Base-by-base conservation (phyloP, 768 basidiomycete genomes). In the Psilocybe sp. region DNA sequence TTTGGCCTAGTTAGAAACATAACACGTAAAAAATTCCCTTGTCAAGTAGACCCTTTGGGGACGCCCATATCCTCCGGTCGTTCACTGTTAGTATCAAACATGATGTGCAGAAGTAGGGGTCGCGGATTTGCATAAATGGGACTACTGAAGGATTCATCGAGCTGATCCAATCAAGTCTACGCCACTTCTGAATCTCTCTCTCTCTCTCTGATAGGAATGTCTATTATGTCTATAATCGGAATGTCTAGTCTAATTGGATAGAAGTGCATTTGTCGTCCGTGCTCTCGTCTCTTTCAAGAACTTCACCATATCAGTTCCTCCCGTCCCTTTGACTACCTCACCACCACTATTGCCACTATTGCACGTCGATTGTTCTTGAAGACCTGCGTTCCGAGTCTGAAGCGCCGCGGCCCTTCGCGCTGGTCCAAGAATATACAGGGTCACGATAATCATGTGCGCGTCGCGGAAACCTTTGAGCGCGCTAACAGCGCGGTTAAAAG, bases 261-360 rank as follows among this genome's bases (percentile, higher is more conserved):
- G 60, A 35, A 76, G 50, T 4, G 81, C 74, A 28, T 73, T 76
- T 11, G 69, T 73, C 3, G 90, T 93, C 33, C 82, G 78, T 59
- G 86, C 82, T 61, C 90, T 76, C 9, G 87, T 82, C 19, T 79
- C 79, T 64, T 86, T 92, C 58, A 94, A 64, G 61, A 93, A 95
- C 40, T 76, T 81, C 15, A 86, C 81, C 43, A 95, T 62, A 38
- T 86, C 79, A 0, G 90, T 92, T 1, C 92, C 92, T 1, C 92
- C 92, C 0, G 92, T 93, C 0, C 92, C 92, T 54, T 78, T 83
- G 52, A 85, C 46, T 3, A 66, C 58, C 2, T 52, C 62, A 20
- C 52, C 54, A 13, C 55, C 50, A 37, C 44, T 70, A 5, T 14
- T 32, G 51, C 49, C 56, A n/a, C 50, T 31, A 9, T 31, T 14